Percentiles rank a stretch among this genome's conserved stretches.
Conservation (phyloP, 2,329 filamentous ascomycete genomes). For the Xenoacremonium recifei region DNA sequence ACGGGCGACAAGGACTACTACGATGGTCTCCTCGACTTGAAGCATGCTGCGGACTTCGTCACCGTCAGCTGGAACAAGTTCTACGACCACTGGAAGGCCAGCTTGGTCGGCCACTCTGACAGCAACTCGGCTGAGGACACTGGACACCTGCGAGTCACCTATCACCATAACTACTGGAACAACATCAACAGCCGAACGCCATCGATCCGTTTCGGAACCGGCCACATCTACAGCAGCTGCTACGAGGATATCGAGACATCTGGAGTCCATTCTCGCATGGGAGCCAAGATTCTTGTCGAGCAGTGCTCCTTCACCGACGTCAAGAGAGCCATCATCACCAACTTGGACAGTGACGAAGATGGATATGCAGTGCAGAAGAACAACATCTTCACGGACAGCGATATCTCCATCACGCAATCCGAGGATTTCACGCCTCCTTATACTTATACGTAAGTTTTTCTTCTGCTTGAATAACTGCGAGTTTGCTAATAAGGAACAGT, state of each 20-base stretch:
- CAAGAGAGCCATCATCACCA: slow-evolving; percentile 35
- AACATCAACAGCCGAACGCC: slow-evolving; percentile 65
- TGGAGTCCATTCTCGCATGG: slow-evolving; percentile 56
- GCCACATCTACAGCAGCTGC: slow-evolving; percentile 57
- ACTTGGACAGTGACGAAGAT: slow-evolving; percentile 38
- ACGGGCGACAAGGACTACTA: slow-evolving; percentile 71
- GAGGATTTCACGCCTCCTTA: no score
- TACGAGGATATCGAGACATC: slow-evolving; percentile 40
- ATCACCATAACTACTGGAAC: slow-evolving; percentile 64
- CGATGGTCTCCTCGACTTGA: slow-evolving; percentile 64
- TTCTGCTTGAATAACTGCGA: no score
- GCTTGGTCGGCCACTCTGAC: slow-evolving; percentile 60
- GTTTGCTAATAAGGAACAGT: no score
- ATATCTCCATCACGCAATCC: slow-evolving; percentile 53
- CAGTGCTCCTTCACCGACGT: slow-evolving; percentile 49
- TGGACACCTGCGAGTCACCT: slow-evolving; percentile 62
- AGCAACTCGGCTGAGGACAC: slow-evolving; percentile 56
- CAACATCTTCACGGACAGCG: no score
- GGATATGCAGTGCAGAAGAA: slow-evolving; percentile 44
- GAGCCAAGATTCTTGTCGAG: slow-evolving; percentile 59
- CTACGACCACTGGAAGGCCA: slow-evolving; percentile 53
- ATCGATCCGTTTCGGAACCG: slow-evolving; percentile 64
- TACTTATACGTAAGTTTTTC: no score
- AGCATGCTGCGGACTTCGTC: slow-evolving; percentile 61
- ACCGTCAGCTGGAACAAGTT: slow-evolving; percentile 40